Evolutionary conservation across 1,139 yeast genomes (phyloP), one percentile per base, ranked within the genome.

Genomic region (Debaryomycetaceae sp.): DNA sequence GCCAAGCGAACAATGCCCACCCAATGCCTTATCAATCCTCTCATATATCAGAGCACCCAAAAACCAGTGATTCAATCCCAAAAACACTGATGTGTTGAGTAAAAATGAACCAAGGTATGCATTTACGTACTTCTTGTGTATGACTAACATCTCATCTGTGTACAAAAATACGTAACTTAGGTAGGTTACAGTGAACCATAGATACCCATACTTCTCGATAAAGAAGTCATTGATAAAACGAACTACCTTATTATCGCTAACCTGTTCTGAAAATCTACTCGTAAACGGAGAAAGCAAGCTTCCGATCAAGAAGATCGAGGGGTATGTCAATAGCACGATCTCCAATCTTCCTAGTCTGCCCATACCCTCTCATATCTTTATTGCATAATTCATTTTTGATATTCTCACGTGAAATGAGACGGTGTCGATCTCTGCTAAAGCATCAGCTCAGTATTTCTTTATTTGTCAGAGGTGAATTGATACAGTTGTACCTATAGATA

Each of bases 21-120:
- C 81, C 0, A 69, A 61, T 1, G 48, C 41, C 20, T 57, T 52
- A 45, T 72, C 69, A 11, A 77, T 53, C 37, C 80, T 56, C 39
- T 75, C 80, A 48, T 69, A 74, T 0, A 78, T 45, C 41, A 72
- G 72, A 5, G 72, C 67, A 0, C 81, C 81, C 46, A 76, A 72
- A 48, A 65, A 71, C 83, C 83, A 76, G 20, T 63, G 58, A 31
- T 65, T 63, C 31, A 66, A 40, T 6, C 49, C 35, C 0, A 62
- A 14, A 6, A 51, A 53, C 2, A 64, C 42, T 6, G 45, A 37
- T 2, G 62, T 54, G 36, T 57, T 55, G 14, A 52, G n/a, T 1
- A 37, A 42, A 42, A 58, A 66, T 7, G 41, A 42, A 20, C 43
- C 51, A 58, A 57, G 36, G 11, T 42, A 50, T 53, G 17, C 54